phyloP scores from a whole-genome alignment of 1,139 yeast genomes.

The Blastobotrys ciferrii region DNA sequence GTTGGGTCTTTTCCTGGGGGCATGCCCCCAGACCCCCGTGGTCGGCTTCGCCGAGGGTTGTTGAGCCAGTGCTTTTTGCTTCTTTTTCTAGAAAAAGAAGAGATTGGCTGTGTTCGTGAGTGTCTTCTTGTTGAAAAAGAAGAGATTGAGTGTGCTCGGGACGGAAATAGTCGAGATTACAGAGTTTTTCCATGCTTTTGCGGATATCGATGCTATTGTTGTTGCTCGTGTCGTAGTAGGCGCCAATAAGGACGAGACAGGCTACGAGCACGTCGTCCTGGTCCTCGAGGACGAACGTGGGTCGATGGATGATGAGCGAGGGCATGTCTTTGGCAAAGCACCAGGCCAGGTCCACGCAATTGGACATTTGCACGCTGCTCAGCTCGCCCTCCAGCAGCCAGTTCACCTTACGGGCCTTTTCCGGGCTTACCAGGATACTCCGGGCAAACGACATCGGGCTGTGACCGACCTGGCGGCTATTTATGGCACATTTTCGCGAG shows the following conservation, averaged over 20 bases:
- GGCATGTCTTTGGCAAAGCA: slow-evolving; percentile 22
- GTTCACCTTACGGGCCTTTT: slow-evolving; percentile 2
- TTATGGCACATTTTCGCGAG: slow-evolving; percentile 7
- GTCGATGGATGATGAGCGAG: slow-evolving; percentile 38
- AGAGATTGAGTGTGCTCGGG: neutral
- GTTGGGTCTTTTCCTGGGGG: too few species aligned
- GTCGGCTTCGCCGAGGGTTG: too few species aligned
- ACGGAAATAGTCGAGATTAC: neutral
- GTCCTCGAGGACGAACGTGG: slow-evolving; percentile 41
- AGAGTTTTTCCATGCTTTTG: neutral
- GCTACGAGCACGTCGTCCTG: slow-evolving; percentile 36
- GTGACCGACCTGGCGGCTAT: neutral
- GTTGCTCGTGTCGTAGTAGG: slow-evolving; percentile 26
- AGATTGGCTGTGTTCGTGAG: too few species aligned
- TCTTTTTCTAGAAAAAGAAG: too few species aligned
- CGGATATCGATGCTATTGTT: neutral
- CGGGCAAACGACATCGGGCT: slow-evolving; percentile 4
- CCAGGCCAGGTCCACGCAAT: slow-evolving; percentile 15
- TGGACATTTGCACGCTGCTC: slow-evolving; percentile 5
- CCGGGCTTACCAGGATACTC: slow-evolving; percentile 11
- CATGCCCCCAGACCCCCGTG: too few species aligned
- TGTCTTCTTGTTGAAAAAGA: too few species aligned
- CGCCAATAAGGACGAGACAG: slow-evolving; percentile 41
- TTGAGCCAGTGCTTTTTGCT: too few species aligned
- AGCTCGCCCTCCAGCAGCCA: slow-evolving; percentile 2